A percentile compares a stretch with the other conserved stretches of the same genome.
phyloP scores from a whole-genome alignment of 768 basidiomycete genomes.

The Phlegmacium glaucopus region DNA sequence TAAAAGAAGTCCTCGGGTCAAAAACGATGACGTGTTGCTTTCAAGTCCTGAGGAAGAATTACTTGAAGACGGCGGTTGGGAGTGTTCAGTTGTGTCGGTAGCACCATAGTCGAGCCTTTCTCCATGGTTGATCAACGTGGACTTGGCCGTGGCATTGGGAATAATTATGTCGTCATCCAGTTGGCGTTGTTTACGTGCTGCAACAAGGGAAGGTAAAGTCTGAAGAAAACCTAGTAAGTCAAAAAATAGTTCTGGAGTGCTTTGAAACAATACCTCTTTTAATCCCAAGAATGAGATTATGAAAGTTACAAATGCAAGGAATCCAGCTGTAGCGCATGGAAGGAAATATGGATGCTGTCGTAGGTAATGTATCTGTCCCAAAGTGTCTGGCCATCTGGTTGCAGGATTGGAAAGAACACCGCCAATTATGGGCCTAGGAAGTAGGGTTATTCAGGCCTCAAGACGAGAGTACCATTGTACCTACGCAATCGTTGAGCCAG shows the following conservation, averaged over 20 bases:
- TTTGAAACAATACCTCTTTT: conserved; percentile 36
- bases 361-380: conserved; percentile 42
- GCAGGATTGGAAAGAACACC: conserved; percentile 60
- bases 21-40: conserved; percentile 15
- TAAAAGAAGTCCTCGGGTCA: conserved; percentile 28
- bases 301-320: conserved; percentile 33
- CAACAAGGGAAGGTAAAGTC: conserved; percentile 30
- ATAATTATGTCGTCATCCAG: neutral
- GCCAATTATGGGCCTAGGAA: conserved; percentile 57
- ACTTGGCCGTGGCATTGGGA: conserved; percentile 4
- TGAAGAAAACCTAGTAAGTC: conserved; percentile 7
- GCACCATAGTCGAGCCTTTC: conserved; percentile 11
- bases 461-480: conserved; percentile 2
- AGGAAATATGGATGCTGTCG: conserved; percentile 43
- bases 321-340: conserved; percentile 39
- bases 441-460: neutral
- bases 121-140: conserved; percentile 4
- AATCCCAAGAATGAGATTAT: conserved; percentile 32
- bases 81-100: neutral
- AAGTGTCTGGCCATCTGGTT: conserved; percentile 53
- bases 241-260: neutral
- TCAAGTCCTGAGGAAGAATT: conserved; percentile 1
- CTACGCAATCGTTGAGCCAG: conserved; percentile 31
- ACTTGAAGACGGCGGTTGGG: neutral
- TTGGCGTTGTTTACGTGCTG: conserved; percentile 8